phyloP scores from a whole-genome alignment of 2,329 filamentous ascomycete species.

The Claviceps purpurea region DNA sequence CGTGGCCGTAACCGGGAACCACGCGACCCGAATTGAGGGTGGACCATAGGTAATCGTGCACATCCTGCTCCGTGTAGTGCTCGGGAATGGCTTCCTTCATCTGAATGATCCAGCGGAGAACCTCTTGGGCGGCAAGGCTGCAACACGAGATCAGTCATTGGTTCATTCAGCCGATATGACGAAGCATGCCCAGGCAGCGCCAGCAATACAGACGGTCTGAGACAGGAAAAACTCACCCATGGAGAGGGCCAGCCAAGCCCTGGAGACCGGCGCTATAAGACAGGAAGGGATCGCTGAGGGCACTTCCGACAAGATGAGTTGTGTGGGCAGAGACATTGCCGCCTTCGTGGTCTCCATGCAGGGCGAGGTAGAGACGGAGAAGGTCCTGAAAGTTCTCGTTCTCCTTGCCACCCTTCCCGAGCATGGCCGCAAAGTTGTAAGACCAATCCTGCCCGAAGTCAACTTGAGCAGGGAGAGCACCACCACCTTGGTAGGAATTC shows the following conservation, averaged over 20 bases:
- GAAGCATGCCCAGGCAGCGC: background rate
- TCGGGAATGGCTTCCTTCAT: slow-evolving; percentile 83
- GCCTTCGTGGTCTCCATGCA: slow-evolving; percentile 96
- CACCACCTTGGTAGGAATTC: slow-evolving; percentile 65
- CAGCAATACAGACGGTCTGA: background rate
- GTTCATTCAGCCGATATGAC: background rate
- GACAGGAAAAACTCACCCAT: slow-evolving; percentile 32
- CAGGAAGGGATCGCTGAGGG: slow-evolving; percentile 87
- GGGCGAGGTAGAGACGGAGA: slow-evolving; percentile 81
- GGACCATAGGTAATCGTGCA: slow-evolving; percentile 81
- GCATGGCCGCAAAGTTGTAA: slow-evolving; percentile 95
- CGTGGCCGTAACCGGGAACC: slow-evolving; percentile 89
- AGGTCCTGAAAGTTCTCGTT: slow-evolving; percentile 94
- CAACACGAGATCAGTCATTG: background rate
- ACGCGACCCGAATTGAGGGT: slow-evolving; percentile 90
- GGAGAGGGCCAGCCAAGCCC: slow-evolving; percentile 74
- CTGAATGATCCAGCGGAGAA: slow-evolving; percentile 89
- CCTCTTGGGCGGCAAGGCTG: slow-evolving; percentile 85
- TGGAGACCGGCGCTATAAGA: slow-evolving; percentile 93
- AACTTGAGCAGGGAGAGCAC: slow-evolving; percentile 59
- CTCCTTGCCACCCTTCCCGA: slow-evolving; percentile 77
- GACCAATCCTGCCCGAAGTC: slow-evolving; percentile 89
- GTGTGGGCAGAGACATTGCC: slow-evolving; percentile 94
- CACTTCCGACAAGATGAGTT: slow-evolving; percentile 89
- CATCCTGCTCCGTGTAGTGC: slow-evolving; percentile 65